Evolutionary conservation across 129 eudicot genomes (phyloP).

Genomic region (Tagetes patula): DNA sequence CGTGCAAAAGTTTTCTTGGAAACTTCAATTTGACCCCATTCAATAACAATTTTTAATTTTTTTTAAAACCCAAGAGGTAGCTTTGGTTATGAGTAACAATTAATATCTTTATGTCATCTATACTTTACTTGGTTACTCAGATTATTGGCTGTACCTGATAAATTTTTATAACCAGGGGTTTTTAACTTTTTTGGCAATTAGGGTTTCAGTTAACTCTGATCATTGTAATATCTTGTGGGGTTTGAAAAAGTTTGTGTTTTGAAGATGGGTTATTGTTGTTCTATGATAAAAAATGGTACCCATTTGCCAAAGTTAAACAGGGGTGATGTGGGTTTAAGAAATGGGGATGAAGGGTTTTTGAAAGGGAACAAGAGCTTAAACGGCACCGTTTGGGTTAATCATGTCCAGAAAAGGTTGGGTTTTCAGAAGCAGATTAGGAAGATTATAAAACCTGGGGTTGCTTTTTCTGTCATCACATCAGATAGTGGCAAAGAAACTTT

Average conservation of each 20-base stretch:
- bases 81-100: conserved; percentile 37
- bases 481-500: conserved; percentile 61
- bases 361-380: conserved; percentile 67
- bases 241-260: conserved; percentile 1
- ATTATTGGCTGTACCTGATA: conserved; percentile 24
- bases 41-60: background rate
- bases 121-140: conserved; percentile 88
- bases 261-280: conserved; percentile 68
- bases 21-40: conserved; percentile 35
- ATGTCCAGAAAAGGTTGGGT: conserved; percentile 45
- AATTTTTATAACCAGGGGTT: conserved; percentile 34
- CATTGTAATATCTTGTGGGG: conserved; percentile 19
- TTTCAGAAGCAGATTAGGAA: conserved; percentile 38
- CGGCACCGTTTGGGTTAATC: conserved; percentile 40
- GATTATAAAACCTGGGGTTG: conserved; percentile 67
- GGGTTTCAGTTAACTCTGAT: conserved; percentile 24
- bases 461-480: conserved; percentile 76
- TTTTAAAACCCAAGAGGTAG: conserved; percentile 24
- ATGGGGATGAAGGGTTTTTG: conserved; percentile 50
- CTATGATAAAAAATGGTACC: conserved; percentile 51
- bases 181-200: conserved; percentile 24
- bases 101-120: conserved; percentile 57
- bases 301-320: conserved; percentile 35
- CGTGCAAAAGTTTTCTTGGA: conserved; percentile 25
- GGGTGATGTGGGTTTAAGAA: conserved; percentile 32